Evolutionary conservation across 2,329 filamentous ascomycete genomes (phyloP).

Genomic region (Coniochaeta sp.): DNA sequence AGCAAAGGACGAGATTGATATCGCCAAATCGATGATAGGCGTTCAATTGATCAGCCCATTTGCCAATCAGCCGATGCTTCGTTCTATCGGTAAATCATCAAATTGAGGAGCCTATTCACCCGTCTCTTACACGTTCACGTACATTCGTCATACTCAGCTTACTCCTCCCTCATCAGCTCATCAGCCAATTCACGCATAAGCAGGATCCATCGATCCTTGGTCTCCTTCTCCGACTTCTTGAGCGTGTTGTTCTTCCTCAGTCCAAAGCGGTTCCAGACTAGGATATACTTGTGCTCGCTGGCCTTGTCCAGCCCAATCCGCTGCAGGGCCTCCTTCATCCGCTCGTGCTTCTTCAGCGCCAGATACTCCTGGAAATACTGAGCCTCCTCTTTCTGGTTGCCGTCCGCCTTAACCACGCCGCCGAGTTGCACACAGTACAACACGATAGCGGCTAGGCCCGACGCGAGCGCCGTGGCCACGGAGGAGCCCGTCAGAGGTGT

Average conservation of each 20-base stretch:
- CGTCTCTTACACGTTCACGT: no score
- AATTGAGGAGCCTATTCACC: no score
- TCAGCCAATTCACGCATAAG: neutral
- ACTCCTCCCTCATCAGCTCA: neutral
- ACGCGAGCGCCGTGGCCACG: slow-evolving; percentile 20
- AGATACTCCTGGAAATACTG: slow-evolving; percentile 7
- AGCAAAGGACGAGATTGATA: no score
- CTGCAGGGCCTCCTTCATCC: slow-evolving; percentile 13
- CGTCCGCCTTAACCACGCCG: slow-evolving; percentile 1
- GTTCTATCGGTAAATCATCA: no score
- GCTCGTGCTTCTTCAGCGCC: slow-evolving; percentile 11
- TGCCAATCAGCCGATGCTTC: no score
- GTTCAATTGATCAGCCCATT: no score
- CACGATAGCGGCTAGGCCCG: slow-evolving; percentile 21
- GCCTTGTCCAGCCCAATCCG: slow-evolving; percentile 11
- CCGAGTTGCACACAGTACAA: slow-evolving; percentile 16
- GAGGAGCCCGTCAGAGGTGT: slow-evolving; percentile 13
- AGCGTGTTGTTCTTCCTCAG: neutral
- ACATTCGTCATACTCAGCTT: neutral
- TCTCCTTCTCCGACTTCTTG: neutral
- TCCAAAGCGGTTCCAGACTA: slow-evolving; percentile 5
- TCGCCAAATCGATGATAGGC: no score
- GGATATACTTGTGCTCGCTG: slow-evolving; percentile 12
- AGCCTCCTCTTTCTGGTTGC: neutral
- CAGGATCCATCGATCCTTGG: neutral